Base-by-base conservation (phyloP, 805 yeast genomes). In the Yarrowia sp. region DNA sequence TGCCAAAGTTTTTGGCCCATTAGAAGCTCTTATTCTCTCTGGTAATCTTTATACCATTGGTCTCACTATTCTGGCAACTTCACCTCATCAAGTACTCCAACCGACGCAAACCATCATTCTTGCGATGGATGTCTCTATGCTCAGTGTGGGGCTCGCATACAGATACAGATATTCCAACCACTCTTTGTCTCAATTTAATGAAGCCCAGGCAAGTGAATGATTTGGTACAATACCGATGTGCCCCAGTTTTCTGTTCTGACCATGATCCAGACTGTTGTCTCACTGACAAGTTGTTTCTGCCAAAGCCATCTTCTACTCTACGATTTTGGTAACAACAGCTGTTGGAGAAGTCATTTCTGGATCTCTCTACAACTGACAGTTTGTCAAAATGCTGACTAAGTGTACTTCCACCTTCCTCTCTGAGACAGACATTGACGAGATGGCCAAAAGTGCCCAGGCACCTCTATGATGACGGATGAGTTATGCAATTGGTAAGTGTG, bases 1-100 rank as follows among this genome's bases (percentile, higher is more conserved):
- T 47, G 52, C 36, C 52, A 36, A 47, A 47, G 52, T 47, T 47
- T 47, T 47, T 12, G 52, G 52, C 10, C 52, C 36, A 3, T 47
- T 47, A 14, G 52, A 47, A 9, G 30, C 52, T 14, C 14, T 47
- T 2, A 36, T 47, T 30, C 13, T 47, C 9, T 47, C 33, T 6
- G 30, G 36, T 47, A 9, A 15, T 47, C 36, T 47, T 47, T 36
- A 47, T 36, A 4, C n/a, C n/a, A n/a, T 47, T 14, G 52, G 52
- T 2, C 30, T 47, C n/a, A 47, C 30, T 24, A 47, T 47, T 36
- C 33, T 47, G 34, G 30, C 52, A 1, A 36, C 52, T 5, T 47
- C 52, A 2, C 52, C 52, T 24, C 36, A 30, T 47, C 52, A 47
- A 13, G 14, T 47, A 47, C 52, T 12, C 52, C 36, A 9, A 30